Evolutionary conservation across 2,329 filamentous ascomycete species (phyloP).

Genomic region (Cryphonectria naterciae): DNA sequence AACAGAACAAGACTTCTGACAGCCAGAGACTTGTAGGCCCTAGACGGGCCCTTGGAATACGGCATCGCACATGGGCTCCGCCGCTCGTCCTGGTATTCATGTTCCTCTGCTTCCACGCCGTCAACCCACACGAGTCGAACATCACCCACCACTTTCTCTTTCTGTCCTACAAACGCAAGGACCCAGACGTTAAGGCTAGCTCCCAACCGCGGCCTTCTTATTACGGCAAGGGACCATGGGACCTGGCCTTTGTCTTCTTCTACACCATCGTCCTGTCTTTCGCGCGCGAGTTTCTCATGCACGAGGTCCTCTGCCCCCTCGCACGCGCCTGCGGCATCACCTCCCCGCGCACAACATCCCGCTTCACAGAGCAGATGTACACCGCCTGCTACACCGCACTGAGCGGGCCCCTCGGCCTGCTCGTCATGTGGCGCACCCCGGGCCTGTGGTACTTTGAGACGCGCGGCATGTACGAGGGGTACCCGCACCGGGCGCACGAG

Average conservation of each 20-base stretch:
- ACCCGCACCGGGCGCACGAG: constrained; percentile 81
- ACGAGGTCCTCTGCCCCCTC: constrained; percentile 79
- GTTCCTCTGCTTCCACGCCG: not conserved
- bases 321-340: constrained; percentile 71
- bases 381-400: constrained; percentile 88
- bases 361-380: constrained; percentile 97
- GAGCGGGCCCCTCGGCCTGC: constrained; percentile 82
- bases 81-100: not conserved
- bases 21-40: not conserved
- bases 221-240: constrained; percentile 85
- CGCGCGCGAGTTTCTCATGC: constrained; percentile 95
- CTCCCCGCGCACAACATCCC: constrained; percentile 76
- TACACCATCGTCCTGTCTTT: constrained; percentile 90
- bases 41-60: not conserved
- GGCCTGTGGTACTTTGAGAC: constrained; percentile 93
- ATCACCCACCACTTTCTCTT: constrained; percentile 50
- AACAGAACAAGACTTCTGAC: not conserved
- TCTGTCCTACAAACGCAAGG: constrained; percentile 80
- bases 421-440: constrained; percentile 85
- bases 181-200: constrained; percentile 43
- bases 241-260: constrained; percentile 85
- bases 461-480: constrained; percentile 85
- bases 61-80: not conserved
- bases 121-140: not conserved
- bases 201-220: constrained; percentile 54